Evolutionary conservation across 1,284 basidiomycete genomes (phyloP).

Genomic region (Sporisorium exsertum): DNA sequence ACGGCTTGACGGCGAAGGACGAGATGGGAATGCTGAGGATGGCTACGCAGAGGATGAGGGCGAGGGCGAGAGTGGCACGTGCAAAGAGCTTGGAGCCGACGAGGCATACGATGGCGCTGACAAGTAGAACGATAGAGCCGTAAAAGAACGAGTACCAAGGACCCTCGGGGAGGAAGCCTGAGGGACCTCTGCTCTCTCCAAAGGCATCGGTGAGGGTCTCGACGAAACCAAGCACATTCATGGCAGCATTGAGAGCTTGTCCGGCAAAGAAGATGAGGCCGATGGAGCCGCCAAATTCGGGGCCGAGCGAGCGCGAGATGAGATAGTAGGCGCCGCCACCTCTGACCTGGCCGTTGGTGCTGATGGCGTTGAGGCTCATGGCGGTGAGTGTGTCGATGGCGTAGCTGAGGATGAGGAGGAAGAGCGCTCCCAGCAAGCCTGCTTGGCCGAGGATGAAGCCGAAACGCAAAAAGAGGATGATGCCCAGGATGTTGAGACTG

Average conservation of each 20-base stretch:
- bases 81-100: slow-evolving; percentile 66
- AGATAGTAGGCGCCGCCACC: slow-evolving; percentile 69
- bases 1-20: slow-evolving; percentile 59
- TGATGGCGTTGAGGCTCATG: slow-evolving; percentile 67
- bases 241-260: slow-evolving; percentile 66
- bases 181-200: slow-evolving; percentile 51
- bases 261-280: slow-evolving; percentile 68
- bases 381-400: slow-evolving; percentile 66
- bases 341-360: slow-evolving; percentile 68
- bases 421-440: slow-evolving; percentile 63
- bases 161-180: slow-evolving; percentile 63
- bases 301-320: slow-evolving; percentile 67
- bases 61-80: slow-evolving; percentile 62
- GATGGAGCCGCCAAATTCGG: slow-evolving; percentile 68
- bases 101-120: slow-evolving; percentile 64
- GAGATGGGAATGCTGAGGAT: slow-evolving; percentile 66
- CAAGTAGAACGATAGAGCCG: slow-evolving; percentile 61
- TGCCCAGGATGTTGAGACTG: slow-evolving; percentile 68
- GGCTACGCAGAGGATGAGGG: slow-evolving; percentile 60
- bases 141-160: slow-evolving; percentile 66
- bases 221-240: slow-evolving; percentile 68
- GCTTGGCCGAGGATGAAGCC: slow-evolving; percentile 68
- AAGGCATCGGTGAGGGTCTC: slow-evolving; percentile 66
- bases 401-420: slow-evolving; percentile 62
- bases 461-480: slow-evolving; percentile 68